phyloP scores from a whole-genome alignment of 306 rosid species.

The Vicia sativa region DNA sequence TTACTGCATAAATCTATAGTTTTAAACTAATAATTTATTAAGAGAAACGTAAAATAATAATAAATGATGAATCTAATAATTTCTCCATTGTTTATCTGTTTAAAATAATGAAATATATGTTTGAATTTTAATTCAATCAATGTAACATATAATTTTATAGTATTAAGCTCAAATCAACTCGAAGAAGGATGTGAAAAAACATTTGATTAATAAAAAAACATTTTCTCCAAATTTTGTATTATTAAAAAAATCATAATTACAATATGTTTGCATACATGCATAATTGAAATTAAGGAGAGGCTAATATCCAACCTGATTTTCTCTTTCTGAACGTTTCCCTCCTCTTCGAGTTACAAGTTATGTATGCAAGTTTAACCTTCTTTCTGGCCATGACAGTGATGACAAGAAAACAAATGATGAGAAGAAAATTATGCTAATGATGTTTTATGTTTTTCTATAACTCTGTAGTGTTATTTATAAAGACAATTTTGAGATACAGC shows the following conservation, averaged over 20 bases:
- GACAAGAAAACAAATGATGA: neutral
- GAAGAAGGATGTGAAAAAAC: no score
- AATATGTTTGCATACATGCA: neutral
- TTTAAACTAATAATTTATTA: no score
- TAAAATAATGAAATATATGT: no score
- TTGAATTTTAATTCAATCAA: no score
- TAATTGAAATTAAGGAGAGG: neutral
- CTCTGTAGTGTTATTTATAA: neutral
- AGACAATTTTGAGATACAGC: neutral
- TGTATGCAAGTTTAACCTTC: conserved; percentile 6
- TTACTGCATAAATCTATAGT: neutral
- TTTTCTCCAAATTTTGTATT: no score
- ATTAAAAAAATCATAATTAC: no score
- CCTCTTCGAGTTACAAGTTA: neutral
- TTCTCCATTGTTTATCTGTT: no score
- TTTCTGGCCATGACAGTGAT: neutral
- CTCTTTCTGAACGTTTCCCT: neutral
- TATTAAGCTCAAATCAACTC: no score
- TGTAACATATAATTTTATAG: no score
- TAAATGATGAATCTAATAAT: no score
- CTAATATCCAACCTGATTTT: neutral
- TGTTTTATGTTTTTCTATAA: neutral
- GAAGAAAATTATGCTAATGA: neutral
- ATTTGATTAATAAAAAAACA: no score
- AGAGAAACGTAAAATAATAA: no score